Evolutionary conservation across 805 yeast genomes (phyloP), one percentile per base, ranked within the genome.

Genomic region (Pichia scutulata): DNA sequence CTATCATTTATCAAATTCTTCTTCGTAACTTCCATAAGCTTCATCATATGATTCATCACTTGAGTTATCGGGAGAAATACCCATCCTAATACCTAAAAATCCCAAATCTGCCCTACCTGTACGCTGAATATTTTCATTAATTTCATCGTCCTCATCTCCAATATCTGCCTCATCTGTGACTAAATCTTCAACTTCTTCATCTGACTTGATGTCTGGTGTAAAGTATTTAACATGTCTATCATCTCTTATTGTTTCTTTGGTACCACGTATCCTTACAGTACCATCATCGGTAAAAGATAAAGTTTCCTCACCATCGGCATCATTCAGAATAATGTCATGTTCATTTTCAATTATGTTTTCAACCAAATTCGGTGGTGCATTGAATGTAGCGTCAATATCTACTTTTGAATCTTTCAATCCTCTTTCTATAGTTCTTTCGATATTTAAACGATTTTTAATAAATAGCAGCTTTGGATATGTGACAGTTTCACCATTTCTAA

Each of bases 391-490:
- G 26, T 51, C 45, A 18, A 47, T 51, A 37, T 51, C 52, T 22
- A 52, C 37, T 18, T 48, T 45, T 3, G 49, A 46, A 5, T 16
- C 30, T 37, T 55, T 52, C 5, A 55, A 65, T 1, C 86, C 86
- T 39, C 67, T 60, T 43, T 76, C 81, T 33, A 85, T 80, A 9
- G 79, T 76, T 47, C 84, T 65, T 63, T 86, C 92, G n/a, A 86
- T 78, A 41, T 69, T 69, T 37, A 83, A 58, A 48, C 90, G 71
- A 61, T 85, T 84, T 28, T 74, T 76, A 30, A 86, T 79, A 61
- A 85, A 86, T 19, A 78, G 60, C 16, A 86, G 55, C 53, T 82
- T 77, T 2, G 93, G 93, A 60, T 71, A 86, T 46, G 86, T 77
- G 16, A 83, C 76, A 28, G 71, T 64, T 63, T 84, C 84, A 10